Evolutionary conservation across 805 yeast genomes (phyloP).

Genomic region (Debaryomyces tyrocola): DNA sequence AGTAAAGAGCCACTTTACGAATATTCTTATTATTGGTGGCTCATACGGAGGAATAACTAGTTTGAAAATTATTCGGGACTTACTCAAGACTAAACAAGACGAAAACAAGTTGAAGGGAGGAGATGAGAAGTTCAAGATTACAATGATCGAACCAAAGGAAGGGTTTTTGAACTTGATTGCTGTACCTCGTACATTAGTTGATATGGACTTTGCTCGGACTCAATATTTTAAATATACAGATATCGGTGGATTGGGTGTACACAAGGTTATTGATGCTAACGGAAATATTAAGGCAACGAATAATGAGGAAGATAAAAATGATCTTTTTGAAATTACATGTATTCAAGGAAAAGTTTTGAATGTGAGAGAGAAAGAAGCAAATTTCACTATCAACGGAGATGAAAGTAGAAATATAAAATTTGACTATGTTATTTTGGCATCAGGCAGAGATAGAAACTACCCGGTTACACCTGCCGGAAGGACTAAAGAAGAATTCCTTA

Average conservation of each 20-base stretch:
- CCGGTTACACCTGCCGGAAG: constrained; percentile 44
- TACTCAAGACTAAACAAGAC: neutral
- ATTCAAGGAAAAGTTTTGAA: constrained; percentile 23
- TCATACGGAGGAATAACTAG: neutral
- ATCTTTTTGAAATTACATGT: constrained; percentile 13
- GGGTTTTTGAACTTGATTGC: constrained; percentile 30
- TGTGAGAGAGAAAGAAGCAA: constrained; percentile 15
- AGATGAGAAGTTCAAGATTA: constrained; percentile 12
- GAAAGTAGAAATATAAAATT: constrained; percentile 18
- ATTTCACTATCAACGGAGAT: constrained; percentile 7
- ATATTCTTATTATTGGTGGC: neutral
- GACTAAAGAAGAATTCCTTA: constrained; percentile 28
- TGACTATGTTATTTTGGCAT: constrained; percentile 41
- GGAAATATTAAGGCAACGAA: constrained; percentile 8
- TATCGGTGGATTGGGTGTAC: constrained; percentile 2
- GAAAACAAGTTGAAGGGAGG: neutral
- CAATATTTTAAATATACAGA: constrained; percentile 24
- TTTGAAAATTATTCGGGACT: neutral
- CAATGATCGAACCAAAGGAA: constrained; percentile 28
- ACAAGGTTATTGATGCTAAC: too few species aligned
- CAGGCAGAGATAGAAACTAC: constrained; percentile 47
- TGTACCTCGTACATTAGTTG: constrained; percentile 27
- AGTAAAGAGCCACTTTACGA: neutral
- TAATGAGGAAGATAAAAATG: constrained; percentile 7
- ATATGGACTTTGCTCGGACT: constrained; percentile 26